A percentile compares a stretch with the other conserved stretches of the same genome.
phyloP scores from a whole-genome alignment of 805 yeast genomes.

The Saturnispora sanitii region DNA sequence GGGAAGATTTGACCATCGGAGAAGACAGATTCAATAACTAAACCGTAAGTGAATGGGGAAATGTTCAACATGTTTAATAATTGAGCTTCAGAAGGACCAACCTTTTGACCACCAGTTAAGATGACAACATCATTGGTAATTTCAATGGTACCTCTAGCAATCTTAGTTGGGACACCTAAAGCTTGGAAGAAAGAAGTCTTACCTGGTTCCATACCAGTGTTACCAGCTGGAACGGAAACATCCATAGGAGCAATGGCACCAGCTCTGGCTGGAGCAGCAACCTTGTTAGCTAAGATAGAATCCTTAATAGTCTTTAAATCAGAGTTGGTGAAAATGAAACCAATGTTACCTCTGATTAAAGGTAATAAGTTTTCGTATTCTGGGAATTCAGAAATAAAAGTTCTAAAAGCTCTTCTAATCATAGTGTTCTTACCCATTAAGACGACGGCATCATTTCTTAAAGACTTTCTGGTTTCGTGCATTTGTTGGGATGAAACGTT shows the following conservation, averaged over 20 bases:
- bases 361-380: constrained; percentile 94
- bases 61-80: constrained; percentile 98
- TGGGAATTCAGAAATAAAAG: constrained; percentile 86
- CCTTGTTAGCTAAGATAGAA: constrained; percentile 78
- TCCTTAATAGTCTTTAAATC: constrained; percentile 93
- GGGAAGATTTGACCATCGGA: constrained; percentile 99
- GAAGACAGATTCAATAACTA: constrained; percentile 93
- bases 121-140: constrained; percentile 95
- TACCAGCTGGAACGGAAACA: constrained; percentile 97
- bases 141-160: constrained; percentile 99
- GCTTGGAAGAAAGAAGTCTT: constrained; percentile 99
- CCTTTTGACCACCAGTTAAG: constrained; percentile 75
- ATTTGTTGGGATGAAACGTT: constrained; percentile 99
- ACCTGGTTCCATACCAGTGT: constrained; percentile 99
- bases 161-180: constrained; percentile 99
- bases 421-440: constrained; percentile 99
- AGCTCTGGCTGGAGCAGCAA: constrained; percentile 99
- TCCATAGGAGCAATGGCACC: constrained; percentile 99
- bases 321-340: constrained; percentile 97
- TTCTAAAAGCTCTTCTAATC: constrained; percentile 99
- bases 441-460: constrained; percentile 91
- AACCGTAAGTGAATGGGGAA: constrained; percentile 99
- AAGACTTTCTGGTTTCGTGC: constrained; percentile 98
- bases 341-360: constrained; percentile 94
- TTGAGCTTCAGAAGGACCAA: constrained; percentile 99